These are phyloP conservation scores for Salix brachista DNA, from an alignment of 345 rosid genomes.

Conservation along the genomic window DNA sequence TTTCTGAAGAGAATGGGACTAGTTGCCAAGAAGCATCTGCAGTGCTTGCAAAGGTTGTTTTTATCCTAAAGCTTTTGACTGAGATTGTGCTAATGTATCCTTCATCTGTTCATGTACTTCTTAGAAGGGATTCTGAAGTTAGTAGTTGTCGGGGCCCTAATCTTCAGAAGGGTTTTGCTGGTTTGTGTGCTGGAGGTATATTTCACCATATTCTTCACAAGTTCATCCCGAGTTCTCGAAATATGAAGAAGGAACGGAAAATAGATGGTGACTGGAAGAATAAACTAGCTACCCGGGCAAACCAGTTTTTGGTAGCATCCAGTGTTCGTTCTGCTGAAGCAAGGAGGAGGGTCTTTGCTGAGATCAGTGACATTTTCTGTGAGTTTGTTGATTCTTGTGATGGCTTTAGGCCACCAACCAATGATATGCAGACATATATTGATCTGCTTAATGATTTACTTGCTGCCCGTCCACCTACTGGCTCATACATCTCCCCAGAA, in stretches of 20 bases:
- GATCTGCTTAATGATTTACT: constrained; percentile 88
- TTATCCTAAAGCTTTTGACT: constrained; percentile 82
- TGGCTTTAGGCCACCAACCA: constrained; percentile 57
- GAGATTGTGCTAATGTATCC: constrained; percentile 84
- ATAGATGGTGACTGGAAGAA: constrained; percentile 84
- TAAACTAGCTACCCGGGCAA: constrained; percentile 73
- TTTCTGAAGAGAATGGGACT: constrained; percentile 51
- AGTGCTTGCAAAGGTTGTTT: constrained; percentile 74
- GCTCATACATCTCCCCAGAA: constrained; percentile 74
- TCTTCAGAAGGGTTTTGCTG: constrained; percentile 44
- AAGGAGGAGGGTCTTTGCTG: constrained; percentile 73
- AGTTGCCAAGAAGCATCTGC: constrained; percentile 61
- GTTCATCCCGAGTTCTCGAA: constrained; percentile 61
- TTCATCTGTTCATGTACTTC: constrained; percentile 73
- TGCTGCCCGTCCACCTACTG: constrained; percentile 75
- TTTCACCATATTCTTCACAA: constrained; percentile 76
- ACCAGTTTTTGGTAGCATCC: constrained; percentile 80
- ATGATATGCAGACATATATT: constrained; percentile 57
- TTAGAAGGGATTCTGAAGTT: constrained; percentile 73
- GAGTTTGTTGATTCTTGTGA: constrained; percentile 57
- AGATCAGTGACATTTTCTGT: constrained; percentile 58
- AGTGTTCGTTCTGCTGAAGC: constrained; percentile 91
- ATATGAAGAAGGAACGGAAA: constrained; percentile 65
- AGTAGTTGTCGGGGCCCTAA: constrained; percentile 45
- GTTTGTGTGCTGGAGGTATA: constrained; percentile 51